Evolutionary conservation across 2,329 filamentous ascomycete species (phyloP), one percentile per base, ranked within the genome.

Genomic region (Aspergillus candidus): DNA sequence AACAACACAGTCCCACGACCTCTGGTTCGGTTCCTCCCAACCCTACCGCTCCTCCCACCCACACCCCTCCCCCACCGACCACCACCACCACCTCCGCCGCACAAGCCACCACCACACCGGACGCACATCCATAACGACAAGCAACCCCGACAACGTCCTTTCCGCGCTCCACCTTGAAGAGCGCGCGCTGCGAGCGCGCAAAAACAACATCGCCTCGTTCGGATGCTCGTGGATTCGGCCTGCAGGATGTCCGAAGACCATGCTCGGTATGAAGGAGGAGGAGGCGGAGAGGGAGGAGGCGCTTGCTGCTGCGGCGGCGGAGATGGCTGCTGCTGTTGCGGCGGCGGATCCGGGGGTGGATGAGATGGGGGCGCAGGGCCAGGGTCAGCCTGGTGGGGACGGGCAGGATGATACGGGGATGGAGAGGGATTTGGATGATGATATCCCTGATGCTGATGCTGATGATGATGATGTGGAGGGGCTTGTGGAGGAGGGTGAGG

Each of bases 161-260:
- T 78, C 84, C 8, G 75, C 83, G 2, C 78, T 95, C 10, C 75
- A 79, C 18, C 71, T 80, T 34, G 91, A 96, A 62, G 93, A 97
- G 69, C 77, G 82, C 48, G 78, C 82, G 46, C 77, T 94, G 52
- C 79, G 83, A 43, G 78, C 84, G 7, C 87, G 91, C 37, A 88
- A 90, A 59, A 71, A 80, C 38, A 88, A 91, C 53, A 84, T 97
- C 27, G 80, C 85, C 38, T 86, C 89, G 58, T 96, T 94, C 61
- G 93, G 93, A 48, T 86, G 83, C 53, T 79, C 79, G 35, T 98
- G 93, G 93, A 83, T 98, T 44, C 86, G 85, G 46, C 93, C 93
- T 0, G 89, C 88, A 0, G 93, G 91, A 6, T 77, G 95, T 43
- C 66, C 81, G 45, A 98, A 97, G 74, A 95, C 91, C 1, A 80